Percentiles rank a stretch among this genome's conserved stretches.
These are phyloP conservation scores for Albatrellus ellisii DNA, from an alignment of 768 basidiomycete species.

Conservation along the genomic window DNA sequence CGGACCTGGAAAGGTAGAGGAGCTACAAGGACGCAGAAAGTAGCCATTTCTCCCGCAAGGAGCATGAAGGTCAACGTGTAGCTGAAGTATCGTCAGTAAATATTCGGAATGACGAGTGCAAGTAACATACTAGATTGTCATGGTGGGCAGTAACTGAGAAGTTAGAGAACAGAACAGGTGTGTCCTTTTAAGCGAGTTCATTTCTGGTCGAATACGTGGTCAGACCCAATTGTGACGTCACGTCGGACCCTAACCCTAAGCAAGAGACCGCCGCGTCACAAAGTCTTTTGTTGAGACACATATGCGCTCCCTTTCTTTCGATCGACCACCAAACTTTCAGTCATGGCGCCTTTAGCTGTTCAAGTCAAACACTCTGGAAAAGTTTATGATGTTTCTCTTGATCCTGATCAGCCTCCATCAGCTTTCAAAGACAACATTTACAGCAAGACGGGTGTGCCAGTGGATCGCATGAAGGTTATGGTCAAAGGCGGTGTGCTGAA, in stretches of 20 bases:
- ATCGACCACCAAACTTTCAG: conserved; percentile 2
- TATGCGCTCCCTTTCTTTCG: neutral
- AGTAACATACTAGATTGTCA: conserved; percentile 35
- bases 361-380: conserved; percentile 89
- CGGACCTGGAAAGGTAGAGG: conserved; percentile 72
- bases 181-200: neutral
- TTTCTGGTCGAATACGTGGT: neutral
- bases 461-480: conserved; percentile 96
- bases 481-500: conserved; percentile 86
- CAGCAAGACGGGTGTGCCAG: conserved; percentile 71
- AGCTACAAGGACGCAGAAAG: conserved; percentile 73
- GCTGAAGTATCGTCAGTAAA: conserved; percentile 23
- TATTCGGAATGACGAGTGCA: neutral
- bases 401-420: conserved; percentile 52
- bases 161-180: neutral
- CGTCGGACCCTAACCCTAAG: neutral
- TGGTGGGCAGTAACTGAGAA: conserved; percentile 14
- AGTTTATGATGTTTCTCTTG: conserved; percentile 53
- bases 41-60: conserved; percentile 73
- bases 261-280: neutral
- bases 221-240: neutral
- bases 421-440: conserved; percentile 80
- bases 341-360: conserved; percentile 60
- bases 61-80: conserved; percentile 74
- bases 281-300: neutral